Percentiles rank a stretch among this genome's conserved stretches.
Evolutionary conservation across 371 early-diverging fungal genomes (phyloP).

Genomic region (Nosema muscidifuracis): DNA sequence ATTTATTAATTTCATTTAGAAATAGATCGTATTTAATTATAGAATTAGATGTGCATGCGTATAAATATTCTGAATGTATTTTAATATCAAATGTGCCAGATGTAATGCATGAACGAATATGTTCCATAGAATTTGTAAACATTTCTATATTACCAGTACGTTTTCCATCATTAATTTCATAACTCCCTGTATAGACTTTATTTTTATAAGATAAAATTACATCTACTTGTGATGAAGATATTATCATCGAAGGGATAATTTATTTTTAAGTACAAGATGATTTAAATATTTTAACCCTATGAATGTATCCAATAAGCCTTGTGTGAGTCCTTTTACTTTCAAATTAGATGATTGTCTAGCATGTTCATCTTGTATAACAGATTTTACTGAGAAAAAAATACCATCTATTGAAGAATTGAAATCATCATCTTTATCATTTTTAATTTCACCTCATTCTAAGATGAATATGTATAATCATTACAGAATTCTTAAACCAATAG

Average conservation of each 20-base stretch:
- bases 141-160: constrained; percentile 1
- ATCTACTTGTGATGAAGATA: background rate
- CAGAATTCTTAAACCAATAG: background rate
- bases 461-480: constrained; percentile 29
- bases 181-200: background rate
- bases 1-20: background rate
- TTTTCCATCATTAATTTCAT: background rate
- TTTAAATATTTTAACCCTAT: background rate
- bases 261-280: no score
- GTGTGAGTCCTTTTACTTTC: constrained; percentile 3
- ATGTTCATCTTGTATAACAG: constrained; percentile 54
- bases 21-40: background rate
- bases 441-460: constrained; percentile 48
- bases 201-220: background rate
- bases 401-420: constrained; percentile 9
- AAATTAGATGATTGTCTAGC: constrained; percentile 55
- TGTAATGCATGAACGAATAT: background rate
- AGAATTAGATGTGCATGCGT: constrained; percentile 13
- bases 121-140: background rate
- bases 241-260: no score
- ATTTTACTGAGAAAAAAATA: constrained; percentile 12
- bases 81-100: constrained; percentile 28
- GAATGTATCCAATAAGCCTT: background rate
- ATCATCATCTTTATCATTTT: constrained; percentile 16
- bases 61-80: constrained; percentile 5